Evolutionary conservation across 2,329 filamentous ascomycete genomes (phyloP).

Genomic region (Phyllosticta ampelicida): DNA sequence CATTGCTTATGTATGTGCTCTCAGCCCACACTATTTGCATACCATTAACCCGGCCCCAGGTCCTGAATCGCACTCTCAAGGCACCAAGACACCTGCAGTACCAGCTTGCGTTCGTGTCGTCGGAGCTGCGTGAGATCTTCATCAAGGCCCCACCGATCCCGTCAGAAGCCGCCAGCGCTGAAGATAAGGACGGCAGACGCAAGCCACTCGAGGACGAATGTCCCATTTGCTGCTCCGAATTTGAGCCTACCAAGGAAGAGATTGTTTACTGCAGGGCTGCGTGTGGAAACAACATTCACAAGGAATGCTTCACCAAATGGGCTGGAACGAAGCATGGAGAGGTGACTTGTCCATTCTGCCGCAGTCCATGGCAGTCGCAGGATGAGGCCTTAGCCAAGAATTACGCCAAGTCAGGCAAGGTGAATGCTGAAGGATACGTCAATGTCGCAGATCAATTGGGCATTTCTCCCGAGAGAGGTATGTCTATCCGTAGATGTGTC

Average conservation of each 20-base stretch:
- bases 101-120: constrained; percentile 48
- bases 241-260: constrained; percentile 31
- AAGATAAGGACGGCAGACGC: constrained; percentile 37
- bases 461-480: constrained; percentile 43
- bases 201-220: constrained; percentile 53
- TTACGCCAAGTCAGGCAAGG: constrained; percentile 33
- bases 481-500: not conserved
- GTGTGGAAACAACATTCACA: constrained; percentile 48
- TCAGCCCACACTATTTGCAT: not conserved
- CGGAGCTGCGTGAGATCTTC: constrained; percentile 48
- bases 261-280: constrained; percentile 42
- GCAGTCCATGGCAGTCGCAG: constrained; percentile 42
- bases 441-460: constrained; percentile 53
- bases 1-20: constrained; percentile 42
- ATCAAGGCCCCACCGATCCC: constrained; percentile 41
- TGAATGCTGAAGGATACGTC: constrained; percentile 46
- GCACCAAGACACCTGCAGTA: constrained; percentile 45
- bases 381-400: constrained; percentile 36
- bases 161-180: constrained; percentile 24
- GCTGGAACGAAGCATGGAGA: constrained; percentile 18
- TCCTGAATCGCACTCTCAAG: constrained; percentile 48
- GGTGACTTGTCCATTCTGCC: constrained; percentile 52
- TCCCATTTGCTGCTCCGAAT: constrained; percentile 51
- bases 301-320: constrained; percentile 42
- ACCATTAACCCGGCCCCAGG: constrained; percentile 21